Evolutionary conservation across 1,284 basidiomycete species (phyloP).

Genomic region (Malassezia globosa): DNA sequence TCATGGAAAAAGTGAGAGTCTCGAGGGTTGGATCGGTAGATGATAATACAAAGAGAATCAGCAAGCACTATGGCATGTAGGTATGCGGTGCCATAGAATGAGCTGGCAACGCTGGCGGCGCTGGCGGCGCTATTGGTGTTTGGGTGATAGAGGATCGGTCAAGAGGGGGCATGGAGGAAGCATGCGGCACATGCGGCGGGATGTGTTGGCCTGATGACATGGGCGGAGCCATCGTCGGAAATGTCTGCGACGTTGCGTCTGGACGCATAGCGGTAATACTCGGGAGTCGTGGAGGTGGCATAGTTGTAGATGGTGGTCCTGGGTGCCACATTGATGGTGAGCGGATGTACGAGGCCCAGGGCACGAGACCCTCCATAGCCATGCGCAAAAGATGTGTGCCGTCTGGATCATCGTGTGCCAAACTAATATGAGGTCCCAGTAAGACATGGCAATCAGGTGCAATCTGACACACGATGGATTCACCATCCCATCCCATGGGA

Average conservation of each 20-base stretch:
- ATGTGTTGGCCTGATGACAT: background rate
- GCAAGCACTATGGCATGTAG: too few relatives aligned
- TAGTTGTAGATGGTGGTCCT: background rate
- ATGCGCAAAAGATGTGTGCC: conserved; percentile 22
- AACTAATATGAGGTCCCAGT: conserved; percentile 9
- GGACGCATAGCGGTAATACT: too few relatives aligned
- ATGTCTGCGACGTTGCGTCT: too few relatives aligned
- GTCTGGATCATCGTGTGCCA: conserved; percentile 32
- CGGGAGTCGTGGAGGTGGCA: background rate
- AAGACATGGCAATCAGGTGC: conserved; percentile 25
- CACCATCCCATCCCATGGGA: conserved; percentile 42
- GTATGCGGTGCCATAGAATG: too few relatives aligned
- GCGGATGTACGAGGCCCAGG: background rate
- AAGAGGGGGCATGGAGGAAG: too few relatives aligned
- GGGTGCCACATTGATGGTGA: background rate
- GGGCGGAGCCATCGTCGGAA: background rate
- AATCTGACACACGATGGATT: conserved; percentile 33
- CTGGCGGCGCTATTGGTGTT: too few relatives aligned
- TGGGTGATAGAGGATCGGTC: too few relatives aligned
- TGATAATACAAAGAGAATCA: too few relatives aligned
- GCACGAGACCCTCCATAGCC: conserved; percentile 2
- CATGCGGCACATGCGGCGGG: too few relatives aligned
- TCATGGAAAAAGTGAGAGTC: too few relatives aligned
- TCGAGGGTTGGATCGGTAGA: too few relatives aligned
- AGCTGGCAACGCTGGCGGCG: too few relatives aligned